Percentiles rank a stretch among this genome's conserved stretches.
Evolutionary conservation across 345 rosid species (phyloP).

Genomic region (Cardamine resedifolia): DNA sequence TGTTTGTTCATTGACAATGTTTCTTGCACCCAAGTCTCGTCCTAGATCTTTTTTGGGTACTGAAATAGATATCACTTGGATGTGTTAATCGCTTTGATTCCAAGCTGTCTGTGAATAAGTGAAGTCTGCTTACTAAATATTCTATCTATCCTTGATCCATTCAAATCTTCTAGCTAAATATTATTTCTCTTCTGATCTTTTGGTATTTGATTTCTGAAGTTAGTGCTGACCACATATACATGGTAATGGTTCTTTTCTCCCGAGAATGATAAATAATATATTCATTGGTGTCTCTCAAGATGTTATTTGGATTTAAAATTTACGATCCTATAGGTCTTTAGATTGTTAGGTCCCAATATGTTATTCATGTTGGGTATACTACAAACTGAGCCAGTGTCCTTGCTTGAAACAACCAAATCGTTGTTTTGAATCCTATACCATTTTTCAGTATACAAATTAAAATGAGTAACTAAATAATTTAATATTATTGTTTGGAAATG

Average conservation of each 20-base stretch:
- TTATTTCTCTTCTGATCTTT: background rate
- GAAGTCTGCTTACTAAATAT: background rate
- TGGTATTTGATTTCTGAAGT: background rate
- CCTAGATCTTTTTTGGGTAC: background rate
- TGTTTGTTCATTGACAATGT: constrained; percentile 4
- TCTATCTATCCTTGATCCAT: background rate
- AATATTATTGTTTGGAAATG: background rate
- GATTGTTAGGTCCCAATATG: constrained; percentile 8
- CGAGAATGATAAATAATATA: constrained; percentile 4
- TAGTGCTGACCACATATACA: constrained; percentile 1
- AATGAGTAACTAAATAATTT: background rate
- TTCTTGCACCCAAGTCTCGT: background rate
- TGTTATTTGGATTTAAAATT: constrained; percentile 7
- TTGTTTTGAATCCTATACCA: background rate
- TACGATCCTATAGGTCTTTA: background rate
- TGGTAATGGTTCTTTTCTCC: background rate
- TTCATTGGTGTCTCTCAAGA: background rate
- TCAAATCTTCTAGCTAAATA: constrained; percentile 2
- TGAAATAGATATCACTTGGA: constrained; percentile 1
- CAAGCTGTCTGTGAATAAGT: constrained; percentile 6
- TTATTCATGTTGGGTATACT: constrained; percentile 7
- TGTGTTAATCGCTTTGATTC: background rate
- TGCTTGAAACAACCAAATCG: background rate
- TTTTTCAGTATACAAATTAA: background rate
- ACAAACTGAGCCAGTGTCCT: background rate